Evolutionary conservation across 2,329 filamentous ascomycete genomes (phyloP), one percentile per base, ranked within the genome.

Genomic region (Trichoderma gracile): DNA sequence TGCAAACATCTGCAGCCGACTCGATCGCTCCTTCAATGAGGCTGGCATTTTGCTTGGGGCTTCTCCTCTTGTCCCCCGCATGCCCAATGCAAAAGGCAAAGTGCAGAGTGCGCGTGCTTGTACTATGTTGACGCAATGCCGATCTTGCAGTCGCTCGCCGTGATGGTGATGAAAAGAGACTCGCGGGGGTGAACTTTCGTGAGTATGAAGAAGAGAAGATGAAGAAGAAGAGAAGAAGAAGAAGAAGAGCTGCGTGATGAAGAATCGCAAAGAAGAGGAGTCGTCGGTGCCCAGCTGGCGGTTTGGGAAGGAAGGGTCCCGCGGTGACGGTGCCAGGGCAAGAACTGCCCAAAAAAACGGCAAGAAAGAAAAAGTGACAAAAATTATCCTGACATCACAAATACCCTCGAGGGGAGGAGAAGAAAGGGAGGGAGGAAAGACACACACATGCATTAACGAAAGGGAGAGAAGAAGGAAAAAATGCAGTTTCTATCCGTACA

Each of bases 1-100:
- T 43, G 72, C 75, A 67, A 77, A 77, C 21, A 71, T 70, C 56
- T 71, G 61, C 17, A 77, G 73, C 56, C 73, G 70, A 46, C 73
- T 70, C 27, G 70, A 67, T 67, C 72, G 75, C 45, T 73, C 71
- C 65, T 74, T 77, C 25, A 75, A 59, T 45, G 69, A 71, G 50
- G 67, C 69, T 17, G 73, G 70, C 74, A 76, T 76, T 30, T 33
- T 71, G 42, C 46, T 40, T 15, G 23, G 25, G 8, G 15, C 46
- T 54, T 42, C 10, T 53, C 27, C 17, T 62, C 25, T 27, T n/a
- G n/a, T 33, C 10, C 9, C 38, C 19, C 42, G 27, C 25, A 17
- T 46, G 55, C 49, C 25, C 49, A 42, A 42, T 12, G 33, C 25
- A n/a, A 30, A 27, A 5, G 17, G 25, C 14, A 14, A 5, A 1